These are phyloP conservation scores for Macrolepiota dolichaula DNA, from an alignment of 768 basidiomycete species.

Conservation along the genomic window DNA sequence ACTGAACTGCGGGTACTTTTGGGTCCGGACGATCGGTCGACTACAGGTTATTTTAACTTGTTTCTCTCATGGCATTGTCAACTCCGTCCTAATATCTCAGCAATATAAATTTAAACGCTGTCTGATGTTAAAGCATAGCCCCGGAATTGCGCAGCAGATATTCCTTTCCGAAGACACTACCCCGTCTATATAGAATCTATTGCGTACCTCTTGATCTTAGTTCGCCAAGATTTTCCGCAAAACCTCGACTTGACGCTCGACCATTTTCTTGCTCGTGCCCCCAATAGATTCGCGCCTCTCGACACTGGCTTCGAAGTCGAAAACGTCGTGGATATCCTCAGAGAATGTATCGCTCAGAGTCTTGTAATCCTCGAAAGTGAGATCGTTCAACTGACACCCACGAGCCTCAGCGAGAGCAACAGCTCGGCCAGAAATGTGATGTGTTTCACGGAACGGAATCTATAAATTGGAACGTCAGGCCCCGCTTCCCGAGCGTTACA, in stretches of 20 bases:
- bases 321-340: constrained; percentile 79
- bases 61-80: neutral
- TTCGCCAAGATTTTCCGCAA: constrained; percentile 56
- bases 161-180: neutral
- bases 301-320: constrained; percentile 94
- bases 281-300: constrained; percentile 92
- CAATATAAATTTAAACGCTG: neutral
- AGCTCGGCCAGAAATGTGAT: constrained; percentile 95
- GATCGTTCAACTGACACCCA: constrained; percentile 75
- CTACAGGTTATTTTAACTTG: neutral
- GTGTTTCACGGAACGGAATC: constrained; percentile 98
- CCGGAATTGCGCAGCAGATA: neutral
- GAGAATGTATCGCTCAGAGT: constrained; percentile 71
- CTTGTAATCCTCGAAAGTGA: constrained; percentile 79
- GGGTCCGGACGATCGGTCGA: neutral
- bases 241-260: constrained; percentile 80
- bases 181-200: neutral
- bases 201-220: constrained; percentile 10
- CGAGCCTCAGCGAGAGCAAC: constrained; percentile 91
- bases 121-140: neutral
- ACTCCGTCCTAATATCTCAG: neutral
- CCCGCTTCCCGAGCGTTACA: neutral
- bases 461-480: constrained; percentile 24
- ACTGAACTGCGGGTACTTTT: neutral
- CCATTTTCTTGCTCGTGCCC: constrained; percentile 81